These are phyloP conservation scores for Rutstroemia sp. DNA, from an alignment of 2,329 filamentous ascomycete genomes.

Conservation along the genomic window DNA sequence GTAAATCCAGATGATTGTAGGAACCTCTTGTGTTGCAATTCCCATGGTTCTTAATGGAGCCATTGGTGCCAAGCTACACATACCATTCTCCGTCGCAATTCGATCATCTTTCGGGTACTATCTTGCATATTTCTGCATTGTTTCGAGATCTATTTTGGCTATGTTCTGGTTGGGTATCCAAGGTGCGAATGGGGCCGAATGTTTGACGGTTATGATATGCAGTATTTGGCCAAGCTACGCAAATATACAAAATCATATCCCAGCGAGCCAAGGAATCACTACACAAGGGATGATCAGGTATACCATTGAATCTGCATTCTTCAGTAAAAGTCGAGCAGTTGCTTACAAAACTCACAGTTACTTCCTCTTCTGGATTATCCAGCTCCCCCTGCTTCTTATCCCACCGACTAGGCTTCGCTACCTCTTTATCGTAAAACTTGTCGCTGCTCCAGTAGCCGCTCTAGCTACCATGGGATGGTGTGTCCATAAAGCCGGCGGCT, in stretches of 20 bases:
- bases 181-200: slow-evolving; percentile 53
- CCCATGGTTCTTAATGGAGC: slow-evolving; percentile 42
- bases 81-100: slow-evolving; percentile 40
- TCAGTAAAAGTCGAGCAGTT: slow-evolving; percentile 25
- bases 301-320: slow-evolving; percentile 38
- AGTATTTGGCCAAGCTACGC: slow-evolving; percentile 49
- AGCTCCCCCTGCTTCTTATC: slow-evolving; percentile 41
- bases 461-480: slow-evolving; percentile 58
- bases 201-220: slow-evolving; percentile 36
- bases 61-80: slow-evolving; percentile 38
- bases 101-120: slow-evolving; percentile 41
- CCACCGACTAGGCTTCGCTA: slow-evolving; percentile 41
- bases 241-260: slow-evolving; percentile 31
- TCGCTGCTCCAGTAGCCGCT: slow-evolving; percentile 49
- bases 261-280: slow-evolving; percentile 41
- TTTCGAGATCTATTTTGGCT: slow-evolving; percentile 37
- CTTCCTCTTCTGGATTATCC: slow-evolving; percentile 38
- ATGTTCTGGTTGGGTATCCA: slow-evolving; percentile 59
- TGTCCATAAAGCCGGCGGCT: slow-evolving; percentile 46
- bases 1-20: slow-evolving; percentile 43
- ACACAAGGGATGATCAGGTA: slow-evolving; percentile 44
- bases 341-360: slow-evolving; percentile 31
- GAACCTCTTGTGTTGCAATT: slow-evolving; percentile 51
- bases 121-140: slow-evolving; percentile 34
- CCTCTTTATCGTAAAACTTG: slow-evolving; percentile 43